Percentiles rank a stretch among this genome's conserved stretches.
phyloP scores from a whole-genome alignment of 1,284 basidiomycete species.

The Wolfiporia cocos region DNA sequence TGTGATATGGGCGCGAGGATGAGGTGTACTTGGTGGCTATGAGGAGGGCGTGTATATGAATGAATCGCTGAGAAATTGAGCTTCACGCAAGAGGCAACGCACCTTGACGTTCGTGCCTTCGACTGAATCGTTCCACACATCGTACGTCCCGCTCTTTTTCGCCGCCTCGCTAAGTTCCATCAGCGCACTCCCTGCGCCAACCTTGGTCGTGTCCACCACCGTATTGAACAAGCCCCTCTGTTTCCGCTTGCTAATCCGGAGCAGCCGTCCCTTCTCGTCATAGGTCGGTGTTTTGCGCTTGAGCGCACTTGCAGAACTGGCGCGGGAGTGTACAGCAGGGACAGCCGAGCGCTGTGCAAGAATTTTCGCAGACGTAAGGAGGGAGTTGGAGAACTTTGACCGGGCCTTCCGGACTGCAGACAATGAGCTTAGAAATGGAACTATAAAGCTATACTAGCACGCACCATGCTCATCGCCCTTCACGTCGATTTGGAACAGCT shows the following conservation, averaged over 20 bases:
- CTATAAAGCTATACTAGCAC: conserved; percentile 23
- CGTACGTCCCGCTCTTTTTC: conserved; percentile 65
- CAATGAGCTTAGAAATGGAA: no score
- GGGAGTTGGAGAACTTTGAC: conserved; percentile 46
- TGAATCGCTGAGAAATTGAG: not conserved
- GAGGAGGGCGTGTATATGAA: no score
- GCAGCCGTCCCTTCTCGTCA: conserved; percentile 70
- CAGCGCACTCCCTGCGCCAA: conserved; percentile 55
- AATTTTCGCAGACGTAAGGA: conserved; percentile 77
- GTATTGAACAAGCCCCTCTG: conserved; percentile 66
- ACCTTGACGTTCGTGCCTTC: conserved; percentile 45
- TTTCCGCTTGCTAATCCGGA: conserved; percentile 67
- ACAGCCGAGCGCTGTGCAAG: conserved; percentile 81
- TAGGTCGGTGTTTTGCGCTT: conserved; percentile 35
- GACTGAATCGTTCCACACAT: conserved; percentile 64
- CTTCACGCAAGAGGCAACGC: conserved; percentile 10
- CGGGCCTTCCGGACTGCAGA: not conserved
- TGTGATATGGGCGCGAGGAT: conserved; percentile 48
- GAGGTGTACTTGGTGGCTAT: conserved; percentile 42
- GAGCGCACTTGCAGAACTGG: conserved; percentile 16
- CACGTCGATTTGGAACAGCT: conserved; percentile 77
- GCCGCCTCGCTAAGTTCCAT: conserved; percentile 62
- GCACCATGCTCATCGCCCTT: conserved; percentile 73
- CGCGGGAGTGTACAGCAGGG: conserved; percentile 68
- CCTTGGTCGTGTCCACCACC: conserved; percentile 58